Base-by-base conservation (phyloP, 345 rosid genomes). In the Dipteronia dyeriana region DNA sequence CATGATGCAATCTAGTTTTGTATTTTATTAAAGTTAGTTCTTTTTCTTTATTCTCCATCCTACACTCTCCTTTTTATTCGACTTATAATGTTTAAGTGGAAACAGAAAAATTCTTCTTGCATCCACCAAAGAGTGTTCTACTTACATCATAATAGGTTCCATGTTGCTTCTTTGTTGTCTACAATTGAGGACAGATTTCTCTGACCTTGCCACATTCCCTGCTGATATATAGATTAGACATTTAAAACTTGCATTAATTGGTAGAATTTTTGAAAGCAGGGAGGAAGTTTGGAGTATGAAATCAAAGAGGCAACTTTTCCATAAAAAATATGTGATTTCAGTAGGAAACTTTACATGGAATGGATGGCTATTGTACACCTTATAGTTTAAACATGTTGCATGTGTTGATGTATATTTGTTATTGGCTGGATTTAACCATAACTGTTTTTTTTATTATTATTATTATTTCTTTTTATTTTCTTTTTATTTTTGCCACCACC, bases 1-100 rank as follows among this genome's bases (percentile, higher is more conserved):
- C 41, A 29, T 65, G 22, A 4, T 65, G 68, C 68, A 65, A 65
- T 65, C 43, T 65, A 14, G 13, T 65, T 65, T 65, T 65, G 43
- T 65, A 23, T 61, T 12, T 65, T 34, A 34, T 13, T 65, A 29
- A 59, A 59, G 63, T 59, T 65, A 17, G 68, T 65, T 29, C 43
- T 17, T 13, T 23, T 31, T 65, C 43, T 65, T 26, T 65, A 29
- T 34, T 45, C 49, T 10, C 49, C 13, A 45, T 45, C 14, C 13
- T 9, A 45, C 14, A 45, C 13, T 0, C 49, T 61, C 38, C 29
- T 59, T 59, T n/a, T 59, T n/a, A 22, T 57, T 57, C 9, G 16
- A 22, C 62, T 19, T 9, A 19, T 59, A n/a, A 22, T 61, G 26
- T 61, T 45, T 6, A 6, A 10, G 16, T 61, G 16, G 11, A 10